Conservation (phyloP, 2,329 filamentous ascomycete genomes). For the Fusarium sublunatum region DNA sequence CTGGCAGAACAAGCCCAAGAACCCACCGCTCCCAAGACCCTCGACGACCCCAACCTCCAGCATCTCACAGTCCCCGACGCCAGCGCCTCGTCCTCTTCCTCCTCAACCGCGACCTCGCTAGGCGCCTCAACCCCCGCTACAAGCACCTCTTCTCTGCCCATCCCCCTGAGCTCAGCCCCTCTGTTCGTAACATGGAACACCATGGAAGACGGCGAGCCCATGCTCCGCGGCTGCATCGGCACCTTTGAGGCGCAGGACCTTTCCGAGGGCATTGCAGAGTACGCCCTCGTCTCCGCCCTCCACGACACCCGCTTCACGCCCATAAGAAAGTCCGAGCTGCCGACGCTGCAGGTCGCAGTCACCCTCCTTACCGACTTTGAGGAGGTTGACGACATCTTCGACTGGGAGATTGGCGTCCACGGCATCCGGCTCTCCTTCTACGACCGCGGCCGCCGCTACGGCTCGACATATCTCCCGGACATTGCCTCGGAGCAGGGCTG, state of each 20-base stretch:
- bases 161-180: constrained; percentile 66
- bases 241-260: constrained; percentile 87
- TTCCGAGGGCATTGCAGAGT: constrained; percentile 77
- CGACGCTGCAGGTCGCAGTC: constrained; percentile 72
- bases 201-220: constrained; percentile 59
- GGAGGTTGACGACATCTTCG: constrained; percentile 75
- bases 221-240: constrained; percentile 92
- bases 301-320: constrained; percentile 72
- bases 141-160: constrained; percentile 56
- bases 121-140: constrained; percentile 60
- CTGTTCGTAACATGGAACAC: constrained; percentile 97
- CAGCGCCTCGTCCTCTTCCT: constrained; percentile 51
- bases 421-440: constrained; percentile 88
- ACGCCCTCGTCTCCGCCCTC: constrained; percentile 82
- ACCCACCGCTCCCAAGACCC: constrained; percentile 36
- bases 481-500: constrained; percentile 93
- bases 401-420: constrained; percentile 89
- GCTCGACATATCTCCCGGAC: constrained; percentile 91
- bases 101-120: constrained; percentile 57
- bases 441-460: constrained; percentile 77
- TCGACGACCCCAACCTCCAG: constrained; percentile 57
- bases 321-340: constrained; percentile 65
- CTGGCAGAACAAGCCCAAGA: constrained; percentile 55
- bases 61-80: constrained; percentile 53
- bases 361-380: constrained; percentile 91